Base-by-base conservation (phyloP, 208 protist species). In the Leishmania turanica region DNA sequence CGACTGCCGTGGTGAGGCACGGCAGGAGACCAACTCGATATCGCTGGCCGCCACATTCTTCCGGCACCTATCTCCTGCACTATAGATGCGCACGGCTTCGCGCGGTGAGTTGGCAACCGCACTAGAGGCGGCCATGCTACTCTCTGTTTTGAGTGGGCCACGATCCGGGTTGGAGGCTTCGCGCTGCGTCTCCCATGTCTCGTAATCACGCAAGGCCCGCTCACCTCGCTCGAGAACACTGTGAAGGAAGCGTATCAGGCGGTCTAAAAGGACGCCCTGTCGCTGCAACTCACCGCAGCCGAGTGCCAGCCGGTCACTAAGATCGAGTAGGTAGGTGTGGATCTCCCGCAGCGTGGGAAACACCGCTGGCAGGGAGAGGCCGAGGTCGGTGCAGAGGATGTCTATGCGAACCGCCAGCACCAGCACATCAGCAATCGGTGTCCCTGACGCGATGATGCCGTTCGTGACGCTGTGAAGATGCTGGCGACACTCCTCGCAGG, bases 371-470 rank as follows among this genome's bases (percentile, higher is more conserved):
- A 96, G 83, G 15, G 88, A 84, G 21, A 97, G 49, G 53, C 81
- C 86, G 70, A 85, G 78, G 45, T 95, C 87, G 3, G 77, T 89
- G 86, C 91, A 95, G 21, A 90, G 77, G 0, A 89, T 40, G 70
- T 98, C 93, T 45, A 98, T 89, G 40, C 86, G 88, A 0, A 85
- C 86, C 13, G 92, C 95, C 71, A 95, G 87, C n/a, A 80, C 77
- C 24, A 98, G 84, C 53, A 89, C 85, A 68, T 82, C 83, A 24
- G 87, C 78, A 49, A 92, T 79, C 27, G 78, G 86, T 4, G 86
- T 91, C 31, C 86, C 86, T 31, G 89, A 80, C 8, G 81, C 73
- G 78, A 94, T 81, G 47, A 87, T 80, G 56, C 68, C 80, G 21
- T 87, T 73, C 17, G 88, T 83, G 45, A 96, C 90, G n/a, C 90